Evolutionary conservation across 257 asterid species (phyloP).

Genomic region (Solanum piurae): DNA sequence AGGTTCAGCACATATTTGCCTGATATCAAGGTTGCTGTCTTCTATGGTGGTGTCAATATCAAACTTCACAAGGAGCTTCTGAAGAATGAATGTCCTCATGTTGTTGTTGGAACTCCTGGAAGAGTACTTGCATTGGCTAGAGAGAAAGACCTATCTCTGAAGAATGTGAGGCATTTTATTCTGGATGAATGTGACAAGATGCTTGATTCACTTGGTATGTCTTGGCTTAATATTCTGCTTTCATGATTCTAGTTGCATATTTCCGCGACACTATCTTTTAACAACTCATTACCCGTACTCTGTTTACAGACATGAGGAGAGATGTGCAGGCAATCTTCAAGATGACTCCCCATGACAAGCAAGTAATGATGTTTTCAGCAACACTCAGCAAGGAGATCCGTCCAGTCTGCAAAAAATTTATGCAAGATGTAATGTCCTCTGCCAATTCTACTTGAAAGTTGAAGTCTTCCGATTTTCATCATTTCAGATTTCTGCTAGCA

Average conservation of each 20-base stretch:
- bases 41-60: slow-evolving; percentile 82
- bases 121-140: slow-evolving; percentile 76
- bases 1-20: slow-evolving; percentile 78
- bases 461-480: slow-evolving; percentile 37
- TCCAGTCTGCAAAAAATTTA: slow-evolving; percentile 90
- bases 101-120: slow-evolving; percentile 94
- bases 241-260: not conserved
- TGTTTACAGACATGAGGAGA: slow-evolving; percentile 68
- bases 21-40: slow-evolving; percentile 75
- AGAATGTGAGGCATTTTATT: slow-evolving; percentile 82
- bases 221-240: not conserved
- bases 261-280: not conserved
- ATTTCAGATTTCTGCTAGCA: slow-evolving; percentile 36
- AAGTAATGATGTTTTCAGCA: slow-evolving; percentile 97
- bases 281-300: not conserved
- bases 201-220: slow-evolving; percentile 88
- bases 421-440: slow-evolving; percentile 93
- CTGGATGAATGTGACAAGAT: slow-evolving; percentile 93
- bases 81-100: slow-evolving; percentile 91
- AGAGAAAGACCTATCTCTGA: slow-evolving; percentile 63
- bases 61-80: slow-evolving; percentile 74
- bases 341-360: slow-evolving; percentile 94
- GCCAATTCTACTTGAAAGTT: slow-evolving; percentile 62
- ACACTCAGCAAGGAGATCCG: slow-evolving; percentile 93
- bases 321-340: slow-evolving; percentile 91